A percentile compares a stretch with the other conserved stretches of the same genome.
Evolutionary conservation across 2,329 filamentous ascomycete species (phyloP).

Genomic region (Periconia digitata): DNA sequence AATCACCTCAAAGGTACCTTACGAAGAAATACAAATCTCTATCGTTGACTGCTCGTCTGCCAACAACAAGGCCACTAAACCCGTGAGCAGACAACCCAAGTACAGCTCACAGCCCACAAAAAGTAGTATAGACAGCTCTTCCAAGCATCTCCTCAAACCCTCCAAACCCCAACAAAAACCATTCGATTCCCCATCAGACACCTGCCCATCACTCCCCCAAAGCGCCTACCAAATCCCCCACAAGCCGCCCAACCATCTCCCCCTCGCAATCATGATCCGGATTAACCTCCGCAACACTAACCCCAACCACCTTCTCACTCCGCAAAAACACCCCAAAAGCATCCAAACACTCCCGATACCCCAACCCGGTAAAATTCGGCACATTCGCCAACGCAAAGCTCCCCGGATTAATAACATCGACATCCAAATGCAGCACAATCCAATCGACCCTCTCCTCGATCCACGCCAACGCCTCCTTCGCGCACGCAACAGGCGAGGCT

Average conservation of each 20-base stretch:
- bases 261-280: slow-evolving; percentile 21
- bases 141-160: no score
- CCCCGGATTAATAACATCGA: slow-evolving; percentile 28
- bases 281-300: slow-evolving; percentile 22
- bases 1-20: no score
- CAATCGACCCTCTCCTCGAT: slow-evolving; percentile 22
- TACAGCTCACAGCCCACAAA: no score
- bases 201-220: no score
- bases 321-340: slow-evolving; percentile 20
- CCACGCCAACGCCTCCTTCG: slow-evolving; percentile 14
- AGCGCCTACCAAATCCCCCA: slow-evolving; percentile 9
- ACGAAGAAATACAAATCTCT: no score
- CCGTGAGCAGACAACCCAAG: no score
- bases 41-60: no score
- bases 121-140: no score
- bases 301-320: slow-evolving; percentile 17
- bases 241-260: slow-evolving; percentile 13
- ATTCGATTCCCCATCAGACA: no score
- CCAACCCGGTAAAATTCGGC: slow-evolving; percentile 24
- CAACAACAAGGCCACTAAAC: no score
- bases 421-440: slow-evolving; percentile 25
- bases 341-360: slow-evolving; percentile 20
- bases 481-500: slow-evolving; percentile 8
- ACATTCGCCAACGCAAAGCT: slow-evolving; percentile 27
- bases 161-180: no score